These are phyloP conservation scores for Ophiostoma angusticollis DNA, from an alignment of 2,329 filamentous ascomycete species.

Conservation along the genomic window DNA sequence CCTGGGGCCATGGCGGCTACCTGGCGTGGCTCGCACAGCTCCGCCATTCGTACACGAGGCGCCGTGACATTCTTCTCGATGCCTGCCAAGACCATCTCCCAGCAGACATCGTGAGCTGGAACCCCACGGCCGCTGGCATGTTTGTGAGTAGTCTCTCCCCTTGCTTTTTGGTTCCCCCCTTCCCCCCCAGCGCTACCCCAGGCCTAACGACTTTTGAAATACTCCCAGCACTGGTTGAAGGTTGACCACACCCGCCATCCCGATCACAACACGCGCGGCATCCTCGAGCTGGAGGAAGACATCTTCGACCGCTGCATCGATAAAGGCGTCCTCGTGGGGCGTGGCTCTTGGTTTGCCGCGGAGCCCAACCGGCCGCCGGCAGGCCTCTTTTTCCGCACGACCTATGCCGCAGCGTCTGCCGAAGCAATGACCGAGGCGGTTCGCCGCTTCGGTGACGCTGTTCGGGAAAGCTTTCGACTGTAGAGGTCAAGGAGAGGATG, in stretches of 20 bases:
- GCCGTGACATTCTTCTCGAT: constrained; percentile 62
- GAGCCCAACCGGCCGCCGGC: constrained; percentile 47
- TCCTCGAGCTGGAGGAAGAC: constrained; percentile 65
- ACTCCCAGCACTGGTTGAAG: constrained; percentile 54
- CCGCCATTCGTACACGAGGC: constrained; percentile 64
- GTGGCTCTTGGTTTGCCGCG: constrained; percentile 85
- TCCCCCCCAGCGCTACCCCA: too few species aligned
- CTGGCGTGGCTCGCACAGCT: constrained; percentile 79
- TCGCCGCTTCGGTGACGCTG: constrained; percentile 59
- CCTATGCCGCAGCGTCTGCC: constrained; percentile 68
- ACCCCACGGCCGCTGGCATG: constrained; percentile 76
- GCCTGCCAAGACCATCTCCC: constrained; percentile 74
- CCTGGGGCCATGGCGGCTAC: constrained; percentile 87
- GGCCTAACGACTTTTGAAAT: too few species aligned
- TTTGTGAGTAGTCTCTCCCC: constrained; percentile 52
- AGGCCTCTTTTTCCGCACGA: constrained; percentile 77
- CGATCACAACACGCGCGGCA: constrained; percentile 33
- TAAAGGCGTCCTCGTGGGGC: constrained; percentile 65
- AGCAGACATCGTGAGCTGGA: constrained; percentile 63
- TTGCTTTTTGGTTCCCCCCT: constrained; percentile 1
- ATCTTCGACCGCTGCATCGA: constrained; percentile 70
- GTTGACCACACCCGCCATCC: constrained; percentile 58
- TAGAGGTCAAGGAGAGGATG: constrained; percentile 4
- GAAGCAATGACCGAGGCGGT: constrained; percentile 62
- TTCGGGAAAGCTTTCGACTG: constrained; percentile 44